These are phyloP conservation scores for Aristolochia fimbriata DNA, from an alignment of 164 flowering plant species.

Conservation along the genomic window DNA sequence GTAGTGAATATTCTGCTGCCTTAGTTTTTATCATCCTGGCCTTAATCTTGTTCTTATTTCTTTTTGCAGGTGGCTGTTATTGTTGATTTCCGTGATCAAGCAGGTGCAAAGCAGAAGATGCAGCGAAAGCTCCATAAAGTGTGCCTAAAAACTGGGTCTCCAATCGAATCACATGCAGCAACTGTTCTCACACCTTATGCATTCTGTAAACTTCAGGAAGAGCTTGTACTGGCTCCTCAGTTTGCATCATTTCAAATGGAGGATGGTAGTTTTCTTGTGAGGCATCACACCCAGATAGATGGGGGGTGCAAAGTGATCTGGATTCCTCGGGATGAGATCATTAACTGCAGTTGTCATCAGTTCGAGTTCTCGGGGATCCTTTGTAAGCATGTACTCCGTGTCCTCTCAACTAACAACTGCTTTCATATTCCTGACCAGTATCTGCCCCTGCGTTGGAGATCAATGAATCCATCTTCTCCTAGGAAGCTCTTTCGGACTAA, in stretches of 20 bases:
- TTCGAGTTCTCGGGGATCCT: conserved; percentile 74
- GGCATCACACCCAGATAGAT: conserved; percentile 60
- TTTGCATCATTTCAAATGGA: conserved; percentile 58
- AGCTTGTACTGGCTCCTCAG: conserved; percentile 67
- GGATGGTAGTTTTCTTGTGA: conserved; percentile 51
- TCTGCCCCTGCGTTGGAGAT: conserved; percentile 58
- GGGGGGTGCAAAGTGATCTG: conserved; percentile 67
- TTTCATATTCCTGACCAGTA: conserved; percentile 73
- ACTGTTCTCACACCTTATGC: conserved; percentile 70
- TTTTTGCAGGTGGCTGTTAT: conserved; percentile 39
- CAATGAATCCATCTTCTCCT: conserved; percentile 15
- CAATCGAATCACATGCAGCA: conserved; percentile 77
- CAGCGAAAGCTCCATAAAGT: conserved; percentile 42
- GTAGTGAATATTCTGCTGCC: background rate
- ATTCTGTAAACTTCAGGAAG: conserved; percentile 61
- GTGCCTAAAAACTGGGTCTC: conserved; percentile 66
- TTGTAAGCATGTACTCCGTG: conserved; percentile 70
- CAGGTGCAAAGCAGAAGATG: conserved; percentile 41
- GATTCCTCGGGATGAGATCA: conserved; percentile 45
- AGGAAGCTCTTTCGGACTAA: conserved; percentile 15
- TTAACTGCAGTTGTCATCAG: conserved; percentile 57
- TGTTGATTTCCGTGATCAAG: conserved; percentile 41
- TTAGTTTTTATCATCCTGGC: background rate
- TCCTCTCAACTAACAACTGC: conserved; percentile 65
- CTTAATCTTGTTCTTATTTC: background rate